Evolutionary conservation across 441 rosid species (phyloP).

Genomic region (Syzygium syzygioides): DNA sequence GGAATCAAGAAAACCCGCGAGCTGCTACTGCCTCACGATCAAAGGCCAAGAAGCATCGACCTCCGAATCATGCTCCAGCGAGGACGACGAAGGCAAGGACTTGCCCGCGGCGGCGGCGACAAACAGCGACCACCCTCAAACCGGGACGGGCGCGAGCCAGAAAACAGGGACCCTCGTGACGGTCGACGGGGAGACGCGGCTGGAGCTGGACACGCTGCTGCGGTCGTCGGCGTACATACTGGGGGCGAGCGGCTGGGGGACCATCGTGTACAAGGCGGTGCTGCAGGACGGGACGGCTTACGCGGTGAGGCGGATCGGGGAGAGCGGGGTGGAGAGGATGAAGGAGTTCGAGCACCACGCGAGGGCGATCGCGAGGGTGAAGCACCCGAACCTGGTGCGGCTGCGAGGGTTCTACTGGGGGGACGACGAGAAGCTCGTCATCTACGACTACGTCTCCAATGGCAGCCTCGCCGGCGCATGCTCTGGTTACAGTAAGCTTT

Average conservation of each 20-base stretch:
- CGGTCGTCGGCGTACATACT: slow-evolving; percentile 78
- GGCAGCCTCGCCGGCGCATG: slow-evolving; percentile 49
- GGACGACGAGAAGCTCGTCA: slow-evolving; percentile 71
- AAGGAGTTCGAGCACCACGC: slow-evolving; percentile 68
- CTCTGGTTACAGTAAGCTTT: slow-evolving; percentile 42
- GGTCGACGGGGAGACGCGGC: slow-evolving; percentile 57
- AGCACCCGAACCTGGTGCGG: slow-evolving; percentile 66
- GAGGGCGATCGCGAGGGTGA: slow-evolving; percentile 41
- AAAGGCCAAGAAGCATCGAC: slow-evolving; percentile 38
- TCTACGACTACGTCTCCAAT: slow-evolving; percentile 59
- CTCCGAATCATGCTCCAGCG: slow-evolving; percentile 36
- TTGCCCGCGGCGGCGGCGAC: not conserved
- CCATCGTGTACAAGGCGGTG: slow-evolving; percentile 78
- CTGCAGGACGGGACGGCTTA: slow-evolving; percentile 51
- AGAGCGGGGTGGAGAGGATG: slow-evolving; percentile 36
- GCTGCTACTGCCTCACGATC: slow-evolving; percentile 31
- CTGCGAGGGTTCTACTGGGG: slow-evolving; percentile 85
- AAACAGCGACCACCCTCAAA: not conserved
- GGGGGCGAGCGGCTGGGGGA: slow-evolving; percentile 45
- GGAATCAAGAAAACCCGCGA: slow-evolving; percentile 16
- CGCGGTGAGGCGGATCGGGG: slow-evolving; percentile 79
- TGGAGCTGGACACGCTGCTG: slow-evolving; percentile 64
- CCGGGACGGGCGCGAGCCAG: not conserved
- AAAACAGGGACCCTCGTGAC: slow-evolving; percentile 27
- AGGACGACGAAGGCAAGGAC: slow-evolving; percentile 30